phyloP scores from a whole-genome alignment of 139 green algal genomes.

The Pleodorina starrii region DNA sequence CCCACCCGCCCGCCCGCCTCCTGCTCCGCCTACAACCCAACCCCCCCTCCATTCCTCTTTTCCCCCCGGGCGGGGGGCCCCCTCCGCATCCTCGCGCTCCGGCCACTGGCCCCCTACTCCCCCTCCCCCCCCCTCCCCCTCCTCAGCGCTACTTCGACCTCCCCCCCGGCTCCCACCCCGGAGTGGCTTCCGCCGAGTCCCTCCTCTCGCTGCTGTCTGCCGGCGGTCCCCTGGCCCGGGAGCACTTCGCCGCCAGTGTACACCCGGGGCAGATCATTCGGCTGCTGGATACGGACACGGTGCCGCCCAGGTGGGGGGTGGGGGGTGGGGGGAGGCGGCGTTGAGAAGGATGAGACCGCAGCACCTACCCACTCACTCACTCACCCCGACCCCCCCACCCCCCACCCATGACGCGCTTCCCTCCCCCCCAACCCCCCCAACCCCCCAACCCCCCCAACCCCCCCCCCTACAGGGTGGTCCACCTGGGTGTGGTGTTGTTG shows the following conservation, averaged over 20 bases:
- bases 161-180: background rate
- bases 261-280: background rate
- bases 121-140: background rate
- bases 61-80: background rate
- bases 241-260: slow-evolving; percentile 19
- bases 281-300: slow-evolving; percentile 10
- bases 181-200: slow-evolving; percentile 29
- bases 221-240: background rate
- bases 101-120: background rate
- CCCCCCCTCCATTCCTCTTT: background rate
- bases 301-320: background rate
- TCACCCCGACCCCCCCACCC: background rate
- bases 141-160: slow-evolving; percentile 40
- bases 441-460: background rate
- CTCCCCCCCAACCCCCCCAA: background rate
- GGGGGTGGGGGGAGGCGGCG: no score
- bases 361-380: background rate
- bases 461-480: slow-evolving; percentile 11
- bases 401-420: no score
- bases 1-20: no score
- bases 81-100: background rate
- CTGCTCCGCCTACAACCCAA: no score
- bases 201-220: background rate
- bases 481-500: slow-evolving; percentile 16
- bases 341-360: background rate